Percentiles rank a stretch among this genome's conserved stretches.
phyloP scores from a whole-genome alignment of 176 grass and related monocot genomes.

The Tillandsia leiboldiana region DNA sequence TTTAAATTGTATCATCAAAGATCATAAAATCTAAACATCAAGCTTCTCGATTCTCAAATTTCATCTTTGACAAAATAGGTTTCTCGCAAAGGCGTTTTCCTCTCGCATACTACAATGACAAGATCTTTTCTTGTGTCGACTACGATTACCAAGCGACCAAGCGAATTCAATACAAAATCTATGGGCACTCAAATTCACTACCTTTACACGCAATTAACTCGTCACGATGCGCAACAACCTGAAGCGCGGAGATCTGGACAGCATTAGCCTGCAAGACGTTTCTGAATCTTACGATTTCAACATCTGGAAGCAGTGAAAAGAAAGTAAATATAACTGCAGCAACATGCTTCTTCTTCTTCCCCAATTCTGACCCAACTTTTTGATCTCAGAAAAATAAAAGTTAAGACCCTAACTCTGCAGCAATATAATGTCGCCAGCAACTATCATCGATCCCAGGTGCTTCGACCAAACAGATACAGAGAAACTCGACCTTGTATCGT shows the following conservation, averaged over 20 bases:
- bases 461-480: constrained; percentile 42
- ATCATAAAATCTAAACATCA: no score
- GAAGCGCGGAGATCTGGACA: constrained; percentile 31
- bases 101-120: no score
- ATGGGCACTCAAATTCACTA: constrained; percentile 1
- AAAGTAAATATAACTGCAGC: not conserved
- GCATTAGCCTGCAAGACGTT: constrained; percentile 49
- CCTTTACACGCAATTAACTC: constrained; percentile 24
- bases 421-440: constrained; percentile 37
- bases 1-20: no score
- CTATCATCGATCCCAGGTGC: constrained; percentile 12
- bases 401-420: constrained; percentile 40
- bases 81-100: no score
- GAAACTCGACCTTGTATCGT: constrained; percentile 43
- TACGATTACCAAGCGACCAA: not conserved
- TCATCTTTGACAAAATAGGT: no score
- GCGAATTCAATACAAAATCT: not conserved
- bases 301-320: constrained; percentile 35
- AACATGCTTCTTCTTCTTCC: not conserved
- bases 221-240: constrained; percentile 31
- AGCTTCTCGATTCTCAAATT: no score
- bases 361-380: no score
- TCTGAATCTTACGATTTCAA: constrained; percentile 53
- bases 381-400: not conserved
- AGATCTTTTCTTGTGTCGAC: not conserved